Evolutionary conservation across 371 early-diverging fungal genomes (phyloP).

Genomic region (Polyrhizophydium stewartii): DNA sequence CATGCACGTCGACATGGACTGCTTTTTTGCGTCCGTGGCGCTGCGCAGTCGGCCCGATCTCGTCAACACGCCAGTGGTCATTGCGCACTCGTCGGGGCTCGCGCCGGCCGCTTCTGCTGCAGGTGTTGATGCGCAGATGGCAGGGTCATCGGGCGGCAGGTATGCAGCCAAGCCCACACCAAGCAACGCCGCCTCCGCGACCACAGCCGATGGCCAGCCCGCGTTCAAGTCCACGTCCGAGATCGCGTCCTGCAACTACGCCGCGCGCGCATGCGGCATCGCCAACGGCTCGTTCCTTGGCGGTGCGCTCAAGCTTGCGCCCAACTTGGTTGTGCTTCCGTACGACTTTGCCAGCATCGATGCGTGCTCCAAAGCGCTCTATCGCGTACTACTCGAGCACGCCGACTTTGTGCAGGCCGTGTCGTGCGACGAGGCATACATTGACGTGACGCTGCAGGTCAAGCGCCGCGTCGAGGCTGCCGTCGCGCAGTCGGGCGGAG

Average conservation of each 20-base stretch:
- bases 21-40: slow-evolving; percentile 82
- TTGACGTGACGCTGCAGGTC: slow-evolving; percentile 63
- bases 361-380: slow-evolving; percentile 59
- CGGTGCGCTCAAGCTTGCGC: slow-evolving; percentile 41
- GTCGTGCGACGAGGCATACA: slow-evolving; percentile 64
- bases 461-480: slow-evolving; percentile 8
- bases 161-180: too few relatives aligned
- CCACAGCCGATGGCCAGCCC: slow-evolving; percentile 18
- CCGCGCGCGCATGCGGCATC: slow-evolving; percentile 66
- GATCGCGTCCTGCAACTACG: slow-evolving; percentile 75
- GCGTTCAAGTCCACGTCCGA: slow-evolving; percentile 30
- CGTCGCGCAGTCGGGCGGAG: too few relatives aligned
- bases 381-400: slow-evolving; percentile 57
- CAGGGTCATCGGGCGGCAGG: too few relatives aligned
- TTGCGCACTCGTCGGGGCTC: slow-evolving; percentile 34
- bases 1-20: slow-evolving; percentile 92
- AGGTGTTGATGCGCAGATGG: too few relatives aligned
- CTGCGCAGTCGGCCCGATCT: slow-evolving; percentile 64
- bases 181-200: slow-evolving; percentile 20
- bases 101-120: too few relatives aligned
- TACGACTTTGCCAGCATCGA: slow-evolving; percentile 83
- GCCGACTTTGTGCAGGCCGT: slow-evolving; percentile 75
- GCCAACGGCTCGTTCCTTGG: slow-evolving; percentile 69
- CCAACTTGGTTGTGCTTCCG: slow-evolving; percentile 35
- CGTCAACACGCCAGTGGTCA: slow-evolving; percentile 55